Evolutionary conservation across 495 filamentous ascomycete species (phyloP).

Genomic region (Penicillium dipodomyicola): DNA sequence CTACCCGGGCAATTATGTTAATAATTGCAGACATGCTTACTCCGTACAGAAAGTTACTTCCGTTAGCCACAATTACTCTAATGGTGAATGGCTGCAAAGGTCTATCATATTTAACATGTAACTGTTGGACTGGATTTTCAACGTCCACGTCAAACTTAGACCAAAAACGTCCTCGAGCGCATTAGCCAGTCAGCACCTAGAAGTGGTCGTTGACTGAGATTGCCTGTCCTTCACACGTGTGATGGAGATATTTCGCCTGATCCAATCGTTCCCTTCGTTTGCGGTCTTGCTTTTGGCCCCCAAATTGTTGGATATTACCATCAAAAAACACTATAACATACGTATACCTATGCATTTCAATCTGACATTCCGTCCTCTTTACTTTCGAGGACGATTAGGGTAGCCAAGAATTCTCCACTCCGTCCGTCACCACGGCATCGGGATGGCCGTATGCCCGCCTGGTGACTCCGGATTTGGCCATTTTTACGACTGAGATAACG

Average conservation of each 20-base stretch:
- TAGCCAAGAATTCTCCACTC: constrained; percentile 13
- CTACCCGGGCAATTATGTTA: not conserved
- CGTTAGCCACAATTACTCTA: constrained; percentile 3
- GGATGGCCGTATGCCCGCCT: constrained; percentile 6
- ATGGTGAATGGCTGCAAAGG: not conserved
- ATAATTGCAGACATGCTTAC: not conserved
- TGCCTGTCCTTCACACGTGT: constrained; percentile 6
- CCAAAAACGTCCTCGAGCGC: not conserved
- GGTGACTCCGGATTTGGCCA: not conserved
- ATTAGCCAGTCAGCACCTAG: constrained; percentile 16
- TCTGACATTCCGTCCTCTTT: constrained; percentile 1
- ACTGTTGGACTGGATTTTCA: not conserved
- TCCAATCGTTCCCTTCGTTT: constrained; percentile 7
- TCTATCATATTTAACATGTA: not conserved
- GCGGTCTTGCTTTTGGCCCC: constrained; percentile 6
- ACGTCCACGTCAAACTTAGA: constrained; percentile 5
- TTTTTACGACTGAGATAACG: constrained; percentile 1
- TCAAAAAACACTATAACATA: not conserved
- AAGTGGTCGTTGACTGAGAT: not conserved
- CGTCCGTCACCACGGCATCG: constrained; percentile 19
- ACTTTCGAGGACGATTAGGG: constrained; percentile 17
- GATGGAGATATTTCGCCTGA: constrained; percentile 1
- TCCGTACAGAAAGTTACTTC: not conserved
- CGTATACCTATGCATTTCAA: not conserved
- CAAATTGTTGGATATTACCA: not conserved